Conservation (phyloP, 2,329 filamentous ascomycete species). For the Xenosphaeropsis pyriputrescens region DNA sequence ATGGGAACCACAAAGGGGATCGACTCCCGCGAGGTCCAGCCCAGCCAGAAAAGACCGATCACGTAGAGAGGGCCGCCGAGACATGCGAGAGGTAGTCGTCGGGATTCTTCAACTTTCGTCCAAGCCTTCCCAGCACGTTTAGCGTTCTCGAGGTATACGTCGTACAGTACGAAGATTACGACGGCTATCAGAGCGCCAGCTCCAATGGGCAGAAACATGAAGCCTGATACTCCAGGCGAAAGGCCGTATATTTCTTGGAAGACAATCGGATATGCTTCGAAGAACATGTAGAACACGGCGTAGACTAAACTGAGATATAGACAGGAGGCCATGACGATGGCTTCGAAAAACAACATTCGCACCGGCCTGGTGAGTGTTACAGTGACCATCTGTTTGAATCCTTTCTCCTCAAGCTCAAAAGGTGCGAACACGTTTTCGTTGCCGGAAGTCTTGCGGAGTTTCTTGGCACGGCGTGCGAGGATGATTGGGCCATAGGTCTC, state of each 20-base stretch:
- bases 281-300: constrained; percentile 47
- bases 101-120: constrained; percentile 33
- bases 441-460: constrained; percentile 42
- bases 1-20: constrained; percentile 41
- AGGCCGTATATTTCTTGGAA: constrained; percentile 45
- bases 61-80: constrained; percentile 26
- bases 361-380: constrained; percentile 46
- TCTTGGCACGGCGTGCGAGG: constrained; percentile 39
- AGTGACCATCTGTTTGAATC: constrained; percentile 29
- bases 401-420: constrained; percentile 46
- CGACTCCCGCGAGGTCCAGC: constrained; percentile 34
- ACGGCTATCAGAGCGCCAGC: constrained; percentile 34
- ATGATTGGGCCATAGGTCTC: constrained; percentile 47
- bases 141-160: constrained; percentile 33
- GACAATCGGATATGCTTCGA: constrained; percentile 50
- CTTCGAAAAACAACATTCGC: constrained; percentile 43
- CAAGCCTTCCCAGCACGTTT: constrained; percentile 28
- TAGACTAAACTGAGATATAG: constrained; percentile 47
- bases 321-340: constrained; percentile 46
- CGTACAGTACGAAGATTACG: constrained; percentile 31
- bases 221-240: constrained; percentile 38
- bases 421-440: constrained; percentile 40
- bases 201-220: constrained; percentile 43
- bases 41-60: constrained; percentile 43
- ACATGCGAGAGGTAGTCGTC: constrained; percentile 30